Evolutionary conservation across 1,284 basidiomycete species (phyloP).

Genomic region (Inonotus obliquus): DNA sequence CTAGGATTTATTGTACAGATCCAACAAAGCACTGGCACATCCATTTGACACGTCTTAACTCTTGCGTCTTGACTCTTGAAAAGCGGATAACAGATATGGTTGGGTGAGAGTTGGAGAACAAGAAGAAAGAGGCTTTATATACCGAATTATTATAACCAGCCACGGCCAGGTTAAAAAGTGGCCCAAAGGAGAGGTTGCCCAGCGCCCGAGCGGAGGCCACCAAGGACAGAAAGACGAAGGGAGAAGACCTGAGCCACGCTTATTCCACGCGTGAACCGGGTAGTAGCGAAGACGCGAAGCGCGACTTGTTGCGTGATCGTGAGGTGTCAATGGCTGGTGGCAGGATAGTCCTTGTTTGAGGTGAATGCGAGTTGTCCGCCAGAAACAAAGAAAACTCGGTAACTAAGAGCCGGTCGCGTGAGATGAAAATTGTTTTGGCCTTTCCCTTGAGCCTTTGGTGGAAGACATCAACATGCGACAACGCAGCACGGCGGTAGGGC

Average conservation of each 20-base stretch:
- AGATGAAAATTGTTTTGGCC: not conserved
- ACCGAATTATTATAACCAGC: not conserved
- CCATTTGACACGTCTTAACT: not conserved
- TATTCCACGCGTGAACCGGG: not conserved
- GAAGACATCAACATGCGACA: constrained; percentile 1
- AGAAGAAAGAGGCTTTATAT: not conserved
- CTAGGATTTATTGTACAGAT: constrained; percentile 15
- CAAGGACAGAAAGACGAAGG: not conserved
- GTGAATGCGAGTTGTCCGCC: not conserved
- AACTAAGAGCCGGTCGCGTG: not conserved
- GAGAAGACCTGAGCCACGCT: not conserved
- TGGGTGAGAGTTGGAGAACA: not conserved
- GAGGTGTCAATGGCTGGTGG: not conserved
- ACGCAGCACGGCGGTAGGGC: constrained; percentile 1
- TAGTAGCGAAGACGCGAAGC: not conserved
- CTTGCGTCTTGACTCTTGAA: not conserved
- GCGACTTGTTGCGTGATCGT: not conserved
- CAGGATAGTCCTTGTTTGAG: not conserved
- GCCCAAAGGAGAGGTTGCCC: not conserved
- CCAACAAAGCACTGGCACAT: constrained; percentile 16
- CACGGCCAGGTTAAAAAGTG: not conserved
- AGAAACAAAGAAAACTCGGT: not conserved
- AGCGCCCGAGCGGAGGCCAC: not conserved
- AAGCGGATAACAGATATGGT: not conserved
- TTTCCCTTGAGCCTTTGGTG: not conserved